Evolutionary conservation across 2,329 filamentous ascomycete genomes (phyloP).

Genomic region (Aspergillus proliferans): DNA sequence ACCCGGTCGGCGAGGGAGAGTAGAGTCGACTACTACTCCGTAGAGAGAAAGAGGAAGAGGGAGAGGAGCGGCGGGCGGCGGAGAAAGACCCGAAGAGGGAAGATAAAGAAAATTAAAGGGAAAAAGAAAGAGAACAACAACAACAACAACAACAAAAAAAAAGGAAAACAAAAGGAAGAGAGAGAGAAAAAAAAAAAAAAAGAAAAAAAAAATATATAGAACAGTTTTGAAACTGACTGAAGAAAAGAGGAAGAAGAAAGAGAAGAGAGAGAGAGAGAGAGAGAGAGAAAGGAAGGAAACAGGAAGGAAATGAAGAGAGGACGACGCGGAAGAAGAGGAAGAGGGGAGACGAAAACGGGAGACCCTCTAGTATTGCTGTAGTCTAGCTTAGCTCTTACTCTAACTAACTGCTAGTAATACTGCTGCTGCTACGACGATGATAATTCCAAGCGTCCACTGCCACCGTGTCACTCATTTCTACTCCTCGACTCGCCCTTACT

Average conservation of each 20-base stretch:
- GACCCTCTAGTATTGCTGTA: neutral
- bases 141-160: conserved; percentile 11
- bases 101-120: conserved; percentile 6
- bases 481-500: neutral
- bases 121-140: conserved; percentile 2
- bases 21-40: conserved; percentile 1
- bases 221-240: conserved; percentile 1
- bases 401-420: neutral
- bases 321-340: conserved; percentile 1
- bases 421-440: neutral
- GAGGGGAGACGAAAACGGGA: neutral
- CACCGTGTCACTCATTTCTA: neutral
- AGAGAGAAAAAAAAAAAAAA: conserved; percentile 7
- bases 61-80: too few relatives aligned
- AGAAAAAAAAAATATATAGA: conserved; percentile 8
- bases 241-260: conserved; percentile 7
- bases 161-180: conserved; percentile 11
- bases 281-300: conserved; percentile 7
- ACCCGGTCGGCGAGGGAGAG: too few relatives aligned
- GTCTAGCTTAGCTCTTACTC: neutral
- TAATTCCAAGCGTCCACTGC: neutral
- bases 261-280: conserved; percentile 8
- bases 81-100: too few relatives aligned
- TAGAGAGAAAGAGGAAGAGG: too few relatives aligned
- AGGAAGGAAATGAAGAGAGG: conserved; percentile 4